Evolutionary conservation across 1,284 basidiomycete species (phyloP).

Genomic region (Anthracocystis panici-leucophaei): DNA sequence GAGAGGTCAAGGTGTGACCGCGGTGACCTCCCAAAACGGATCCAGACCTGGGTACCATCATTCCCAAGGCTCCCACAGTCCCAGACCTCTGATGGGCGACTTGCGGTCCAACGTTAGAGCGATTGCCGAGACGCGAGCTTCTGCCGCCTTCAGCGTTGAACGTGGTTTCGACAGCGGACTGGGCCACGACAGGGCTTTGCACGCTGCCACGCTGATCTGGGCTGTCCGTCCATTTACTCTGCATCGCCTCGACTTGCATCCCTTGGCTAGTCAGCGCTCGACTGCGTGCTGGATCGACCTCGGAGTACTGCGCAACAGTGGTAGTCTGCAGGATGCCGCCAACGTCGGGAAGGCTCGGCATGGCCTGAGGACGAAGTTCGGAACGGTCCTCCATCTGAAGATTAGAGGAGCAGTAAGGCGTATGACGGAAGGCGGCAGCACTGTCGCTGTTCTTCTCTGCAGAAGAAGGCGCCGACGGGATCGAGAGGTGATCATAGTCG

Average conservation of each 20-base stretch:
- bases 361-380: conserved; percentile 31
- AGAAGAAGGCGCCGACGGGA: conserved; percentile 48
- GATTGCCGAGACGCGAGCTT: conserved; percentile 45
- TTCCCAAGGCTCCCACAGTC: conserved; percentile 32
- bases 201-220: conserved; percentile 8
- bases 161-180: conserved; percentile 2
- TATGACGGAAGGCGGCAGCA: conserved; percentile 8
- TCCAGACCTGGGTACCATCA: conserved; percentile 25
- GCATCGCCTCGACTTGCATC: conserved; percentile 11
- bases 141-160: conserved; percentile 25
- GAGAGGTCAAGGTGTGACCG: conserved; percentile 31
- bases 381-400: conserved; percentile 48
- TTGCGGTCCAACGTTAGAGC: conserved; percentile 9
- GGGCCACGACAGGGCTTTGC: conserved; percentile 13
- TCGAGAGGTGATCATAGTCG: conserved; percentile 41
- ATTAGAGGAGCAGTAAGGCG: conserved; percentile 53
- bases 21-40: conserved; percentile 23
- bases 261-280: conserved; percentile 8
- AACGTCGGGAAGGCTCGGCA: conserved; percentile 13
- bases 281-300: conserved; percentile 5
- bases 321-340: conserved; percentile 5
- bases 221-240: conserved; percentile 24
- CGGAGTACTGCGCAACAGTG: conserved; percentile 3
- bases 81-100: conserved; percentile 35
- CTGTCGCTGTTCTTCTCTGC: conserved; percentile 24